These are phyloP conservation scores for Penicillium longicatenatum DNA, from an alignment of 495 filamentous ascomycete species.

Conservation along the genomic window DNA sequence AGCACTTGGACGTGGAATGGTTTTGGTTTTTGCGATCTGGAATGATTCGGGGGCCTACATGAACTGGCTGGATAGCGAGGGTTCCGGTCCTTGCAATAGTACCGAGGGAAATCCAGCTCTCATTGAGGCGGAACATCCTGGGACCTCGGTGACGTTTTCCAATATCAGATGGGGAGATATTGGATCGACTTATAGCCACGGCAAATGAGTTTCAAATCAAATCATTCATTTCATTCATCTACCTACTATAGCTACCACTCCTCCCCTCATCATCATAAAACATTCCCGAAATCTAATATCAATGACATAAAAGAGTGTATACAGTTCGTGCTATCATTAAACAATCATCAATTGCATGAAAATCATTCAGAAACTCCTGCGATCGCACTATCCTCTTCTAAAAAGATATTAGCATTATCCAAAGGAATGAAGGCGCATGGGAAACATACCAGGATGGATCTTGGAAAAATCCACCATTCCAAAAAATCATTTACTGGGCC, in stretches of 20 bases:
- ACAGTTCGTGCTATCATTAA: constrained; percentile 27
- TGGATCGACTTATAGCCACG: constrained; percentile 29
- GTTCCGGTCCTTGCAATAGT: constrained; percentile 60
- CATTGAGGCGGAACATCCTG: constrained; percentile 31
- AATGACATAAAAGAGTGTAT: constrained; percentile 30
- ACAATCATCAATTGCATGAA: constrained; percentile 17
- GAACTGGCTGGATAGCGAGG: constrained; percentile 62
- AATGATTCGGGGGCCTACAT: constrained; percentile 59
- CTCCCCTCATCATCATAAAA: background rate
- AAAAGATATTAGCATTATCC: background rate
- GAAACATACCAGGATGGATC: constrained; percentile 8
- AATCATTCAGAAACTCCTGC: constrained; percentile 9
- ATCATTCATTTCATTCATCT: constrained; percentile 15
- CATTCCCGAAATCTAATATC: constrained; percentile 2
- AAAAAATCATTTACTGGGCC: constrained; percentile 10
- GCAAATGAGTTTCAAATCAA: background rate
- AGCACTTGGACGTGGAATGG: constrained; percentile 60
- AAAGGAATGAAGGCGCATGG: background rate
- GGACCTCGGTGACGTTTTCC: constrained; percentile 35
- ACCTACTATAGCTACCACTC: constrained; percentile 8
- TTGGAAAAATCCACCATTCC: background rate
- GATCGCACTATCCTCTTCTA: background rate
- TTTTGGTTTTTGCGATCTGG: constrained; percentile 67
- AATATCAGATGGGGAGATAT: constrained; percentile 43
- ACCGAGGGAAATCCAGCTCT: constrained; percentile 34